These are phyloP conservation scores for Monosporascus sp. DNA, from an alignment of 2,329 filamentous ascomycete genomes.

Conservation along the genomic window DNA sequence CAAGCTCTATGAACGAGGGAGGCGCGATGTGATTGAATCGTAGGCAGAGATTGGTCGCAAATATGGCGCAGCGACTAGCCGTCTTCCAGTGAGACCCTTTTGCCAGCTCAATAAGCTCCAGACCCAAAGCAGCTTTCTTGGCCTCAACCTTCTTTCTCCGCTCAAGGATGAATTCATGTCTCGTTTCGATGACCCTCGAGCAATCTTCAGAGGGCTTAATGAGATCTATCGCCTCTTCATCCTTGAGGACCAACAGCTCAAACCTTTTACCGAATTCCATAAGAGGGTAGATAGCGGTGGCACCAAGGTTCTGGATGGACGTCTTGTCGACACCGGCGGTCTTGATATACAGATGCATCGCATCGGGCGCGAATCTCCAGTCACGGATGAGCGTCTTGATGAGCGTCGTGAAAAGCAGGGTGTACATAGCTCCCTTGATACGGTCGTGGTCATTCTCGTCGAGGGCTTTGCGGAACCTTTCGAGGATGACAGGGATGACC, in stretches of 20 bases:
- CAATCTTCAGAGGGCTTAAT: constrained; percentile 69
- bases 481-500: constrained; percentile 82
- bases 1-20: constrained; percentile 74
- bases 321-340: constrained; percentile 88
- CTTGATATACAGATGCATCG: constrained; percentile 85
- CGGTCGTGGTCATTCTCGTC: constrained; percentile 77
- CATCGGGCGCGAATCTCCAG: constrained; percentile 89
- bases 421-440: constrained; percentile 93
- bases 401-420: constrained; percentile 81
- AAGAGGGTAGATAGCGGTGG: constrained; percentile 75
- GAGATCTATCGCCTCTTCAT: constrained; percentile 63
- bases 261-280: constrained; percentile 88
- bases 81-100: constrained; percentile 93
- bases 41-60: constrained; percentile 84
- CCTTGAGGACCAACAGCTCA: constrained; percentile 79
- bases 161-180: constrained; percentile 68
- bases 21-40: constrained; percentile 88
- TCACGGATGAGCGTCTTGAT: constrained; percentile 84
- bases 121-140: constrained; percentile 74
- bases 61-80: constrained; percentile 80
- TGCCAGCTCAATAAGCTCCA: constrained; percentile 75
- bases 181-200: constrained; percentile 54
- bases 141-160: constrained; percentile 74
- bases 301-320: constrained; percentile 86
- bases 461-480: constrained; percentile 72